phyloP scores from a whole-genome alignment of 176 grass and related monocot species.

The Oryza glaberrima region DNA sequence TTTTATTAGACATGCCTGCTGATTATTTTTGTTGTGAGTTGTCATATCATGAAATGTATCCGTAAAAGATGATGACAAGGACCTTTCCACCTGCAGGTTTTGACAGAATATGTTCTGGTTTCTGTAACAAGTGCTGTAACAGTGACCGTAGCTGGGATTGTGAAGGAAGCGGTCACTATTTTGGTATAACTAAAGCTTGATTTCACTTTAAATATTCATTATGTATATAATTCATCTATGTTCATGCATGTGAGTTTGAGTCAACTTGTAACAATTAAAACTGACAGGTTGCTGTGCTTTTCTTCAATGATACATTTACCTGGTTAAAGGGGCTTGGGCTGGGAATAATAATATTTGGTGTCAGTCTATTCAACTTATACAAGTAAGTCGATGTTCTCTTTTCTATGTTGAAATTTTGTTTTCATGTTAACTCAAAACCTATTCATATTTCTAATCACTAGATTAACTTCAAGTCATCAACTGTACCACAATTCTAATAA shows the following conservation, averaged over 20 bases:
- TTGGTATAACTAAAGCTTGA: slow-evolving; percentile 58
- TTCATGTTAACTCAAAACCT: neutral
- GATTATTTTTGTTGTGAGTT: slow-evolving; percentile 12
- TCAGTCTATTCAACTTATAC: slow-evolving; percentile 90
- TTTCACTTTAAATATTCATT: neutral
- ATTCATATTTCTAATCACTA: slow-evolving; percentile 8
- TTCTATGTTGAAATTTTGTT: slow-evolving; percentile 20
- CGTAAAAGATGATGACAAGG: slow-evolving; percentile 12
- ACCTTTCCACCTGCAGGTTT: slow-evolving; percentile 67
- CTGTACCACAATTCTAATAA: slow-evolving; percentile 10
- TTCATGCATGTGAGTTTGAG: slow-evolving; percentile 4
- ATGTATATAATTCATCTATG: slow-evolving; percentile 23
- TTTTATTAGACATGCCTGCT: neutral
- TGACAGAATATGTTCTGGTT: slow-evolving; percentile 95
- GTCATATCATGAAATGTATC: neutral
- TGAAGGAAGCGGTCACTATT: slow-evolving; percentile 97
- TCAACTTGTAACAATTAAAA: slow-evolving; percentile 21
- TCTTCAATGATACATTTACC: slow-evolving; percentile 93
- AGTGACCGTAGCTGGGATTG: slow-evolving; percentile 87
- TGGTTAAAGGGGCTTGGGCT: slow-evolving; percentile 92
- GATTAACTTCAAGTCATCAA: slow-evolving; percentile 31
- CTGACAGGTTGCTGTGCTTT: slow-evolving; percentile 87
- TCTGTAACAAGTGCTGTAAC: slow-evolving; percentile 97
- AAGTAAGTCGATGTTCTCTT: slow-evolving; percentile 67
- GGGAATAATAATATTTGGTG: slow-evolving; percentile 75